A percentile compares a stretch with the other conserved stretches of the same genome.
Conservation (phyloP, 1,139 yeast species). For the Candida glucosophila region DNA sequence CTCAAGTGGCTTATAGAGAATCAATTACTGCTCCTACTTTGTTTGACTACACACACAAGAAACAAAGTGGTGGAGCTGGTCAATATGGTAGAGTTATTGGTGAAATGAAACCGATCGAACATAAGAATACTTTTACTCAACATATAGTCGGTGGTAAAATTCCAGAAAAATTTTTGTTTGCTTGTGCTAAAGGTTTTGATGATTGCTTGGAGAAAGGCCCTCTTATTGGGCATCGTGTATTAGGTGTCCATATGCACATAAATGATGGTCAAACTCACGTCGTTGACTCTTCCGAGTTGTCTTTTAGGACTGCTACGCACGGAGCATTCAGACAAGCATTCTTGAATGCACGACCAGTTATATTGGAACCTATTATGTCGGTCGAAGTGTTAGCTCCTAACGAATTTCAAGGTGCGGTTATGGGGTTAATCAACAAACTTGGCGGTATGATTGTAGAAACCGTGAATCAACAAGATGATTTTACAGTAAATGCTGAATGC, state of each 20-base stretch:
- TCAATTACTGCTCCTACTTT: slow-evolving; percentile 65
- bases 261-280: slow-evolving; percentile 97
- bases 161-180: slow-evolving; percentile 87
- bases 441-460: slow-evolving; percentile 92
- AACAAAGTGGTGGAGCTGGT: slow-evolving; percentile 99
- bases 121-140: slow-evolving; percentile 69
- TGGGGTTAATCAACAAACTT: slow-evolving; percentile 84
- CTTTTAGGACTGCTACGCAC: slow-evolving; percentile 87
- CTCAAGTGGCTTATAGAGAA: slow-evolving; percentile 97
- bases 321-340: slow-evolving; percentile 93
- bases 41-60: slow-evolving; percentile 95
- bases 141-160: slow-evolving; percentile 95
- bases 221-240: slow-evolving; percentile 84
- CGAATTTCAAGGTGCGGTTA: slow-evolving; percentile 92
- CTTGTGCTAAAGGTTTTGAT: slow-evolving; percentile 93
- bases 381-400: slow-evolving; percentile 90
- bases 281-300: slow-evolving; percentile 93
- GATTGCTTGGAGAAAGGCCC: slow-evolving; percentile 97
- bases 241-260: slow-evolving; percentile 88
- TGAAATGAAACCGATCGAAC: slow-evolving; percentile 55
- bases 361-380: slow-evolving; percentile 93
- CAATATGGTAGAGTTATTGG: slow-evolving; percentile 98
- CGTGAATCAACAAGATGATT: slow-evolving; percentile 90
- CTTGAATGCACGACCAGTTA: slow-evolving; percentile 72
- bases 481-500: slow-evolving; percentile 89